Evolutionary conservation across 495 filamentous ascomycete genomes (phyloP), one percentile per base, ranked within the genome.

Genomic region (Tuber brumale): DNA sequence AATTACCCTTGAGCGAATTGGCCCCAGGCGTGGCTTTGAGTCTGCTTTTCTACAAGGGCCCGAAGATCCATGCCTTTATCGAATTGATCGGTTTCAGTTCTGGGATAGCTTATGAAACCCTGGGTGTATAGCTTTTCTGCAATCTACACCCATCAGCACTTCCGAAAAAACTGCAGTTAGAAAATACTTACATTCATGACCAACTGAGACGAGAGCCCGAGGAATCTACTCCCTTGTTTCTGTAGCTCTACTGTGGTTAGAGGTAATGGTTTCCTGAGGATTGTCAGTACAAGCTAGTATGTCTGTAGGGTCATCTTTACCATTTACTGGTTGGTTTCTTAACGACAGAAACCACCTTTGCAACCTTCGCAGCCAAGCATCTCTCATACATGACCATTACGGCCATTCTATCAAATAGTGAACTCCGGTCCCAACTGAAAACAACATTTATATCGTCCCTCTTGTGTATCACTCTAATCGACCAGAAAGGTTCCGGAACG

Each of bases 221-320:
- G 87, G 81, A 94, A 96, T 72, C 88, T 87, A 77, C 90, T 95
- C 31, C 96, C 95, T 87, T 94, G 93, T 86, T 97, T 98, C 82
- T 98, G 95, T n/a, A 99, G 85, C 80, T 99, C 96, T n/a, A 99
- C 93, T 0, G 95, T 99, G 0, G 95, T 99, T 79, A 99, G 86
- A 1, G 95, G 95, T 45, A 99, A 83, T 3, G 95, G 95, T 80
- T 93, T 92, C 81, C 81, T 83, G 27, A 3, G n/a, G 45, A 27
- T 37, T 35, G 27, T 44, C 74, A 75, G 76, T n/a, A 77, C 61
- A 27, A 42, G 35, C 37, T 12, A 35, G 48, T 16, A 71, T 7
- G 57, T 35, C 1, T 46, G 41, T 4, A 71, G 72, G 71, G 43
- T 73, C 37, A 31, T 18, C 72, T 44, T 45, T 78, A 83, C 94